Percentiles rank a stretch among this genome's conserved stretches.
phyloP scores from a whole-genome alignment of 2,329 filamentous ascomycete species.

The Periconia macrospinosa region DNA sequence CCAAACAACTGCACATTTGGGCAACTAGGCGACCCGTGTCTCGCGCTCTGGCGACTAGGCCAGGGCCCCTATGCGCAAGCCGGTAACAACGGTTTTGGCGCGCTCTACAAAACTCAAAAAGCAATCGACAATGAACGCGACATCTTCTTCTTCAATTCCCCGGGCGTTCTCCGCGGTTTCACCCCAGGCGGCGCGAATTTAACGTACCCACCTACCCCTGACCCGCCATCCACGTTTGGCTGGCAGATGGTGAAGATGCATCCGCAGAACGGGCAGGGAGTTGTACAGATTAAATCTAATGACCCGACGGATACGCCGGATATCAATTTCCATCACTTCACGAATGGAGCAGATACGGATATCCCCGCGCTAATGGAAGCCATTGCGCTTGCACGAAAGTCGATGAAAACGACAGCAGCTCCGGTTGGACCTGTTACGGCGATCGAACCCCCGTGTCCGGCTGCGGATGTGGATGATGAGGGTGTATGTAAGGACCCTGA shows the following conservation, averaged over 20 bases:
- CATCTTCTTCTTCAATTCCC: conserved; percentile 53
- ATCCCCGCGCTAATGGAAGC: conserved; percentile 57
- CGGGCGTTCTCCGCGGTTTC: conserved; percentile 54
- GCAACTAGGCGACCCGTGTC: conserved; percentile 19
- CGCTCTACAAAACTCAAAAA: conserved; percentile 45
- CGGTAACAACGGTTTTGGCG: conserved; percentile 53
- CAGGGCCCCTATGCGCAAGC: conserved; percentile 42
- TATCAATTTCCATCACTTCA: conserved; percentile 47
- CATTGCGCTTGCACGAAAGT: conserved; percentile 56
- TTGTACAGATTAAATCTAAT: conserved; percentile 59
- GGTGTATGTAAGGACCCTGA: conserved; percentile 19
- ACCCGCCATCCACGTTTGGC: conserved; percentile 24
- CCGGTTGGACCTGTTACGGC: conserved; percentile 32
- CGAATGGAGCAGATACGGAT: conserved; percentile 56
- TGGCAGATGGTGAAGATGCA: conserved; percentile 63
- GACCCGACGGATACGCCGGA: conserved; percentile 64
- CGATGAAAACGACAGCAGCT: conserved; percentile 59
- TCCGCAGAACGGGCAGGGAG: conserved; percentile 61
- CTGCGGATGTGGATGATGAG: conserved; percentile 27
- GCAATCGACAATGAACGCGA: conserved; percentile 53
- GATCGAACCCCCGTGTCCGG: conserved; percentile 43
- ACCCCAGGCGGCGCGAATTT: conserved; percentile 43
- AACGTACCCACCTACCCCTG: conserved; percentile 45
- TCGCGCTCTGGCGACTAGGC: conserved; percentile 19
- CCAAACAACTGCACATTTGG: conserved; percentile 18